Percentiles rank a stretch among this genome's conserved stretches.
Evolutionary conservation across 176 grass and related monocot genomes (phyloP).

Genomic region (Oryza officinalis): DNA sequence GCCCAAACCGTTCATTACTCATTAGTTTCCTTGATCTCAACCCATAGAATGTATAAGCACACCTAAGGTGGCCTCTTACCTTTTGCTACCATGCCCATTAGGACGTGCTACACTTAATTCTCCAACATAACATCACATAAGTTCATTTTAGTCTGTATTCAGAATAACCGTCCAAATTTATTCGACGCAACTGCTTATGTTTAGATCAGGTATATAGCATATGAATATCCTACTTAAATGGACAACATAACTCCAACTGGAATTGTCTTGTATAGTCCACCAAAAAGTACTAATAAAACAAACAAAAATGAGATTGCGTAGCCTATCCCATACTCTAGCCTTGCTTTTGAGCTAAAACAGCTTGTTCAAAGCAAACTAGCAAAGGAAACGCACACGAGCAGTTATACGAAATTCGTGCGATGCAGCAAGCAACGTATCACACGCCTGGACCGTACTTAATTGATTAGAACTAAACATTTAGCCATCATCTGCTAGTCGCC

Average conservation of each 20-base stretch:
- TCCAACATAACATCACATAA: neutral
- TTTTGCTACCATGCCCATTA: neutral
- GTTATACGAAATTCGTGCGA: neutral
- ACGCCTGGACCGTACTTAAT: neutral
- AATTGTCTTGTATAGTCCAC: neutral
- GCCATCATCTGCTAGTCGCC: neutral
- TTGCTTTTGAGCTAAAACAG: neutral
- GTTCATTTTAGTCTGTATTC: neutral
- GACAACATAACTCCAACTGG: neutral
- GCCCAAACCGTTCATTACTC: neutral
- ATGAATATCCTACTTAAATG: neutral
- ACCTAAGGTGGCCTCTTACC: neutral
- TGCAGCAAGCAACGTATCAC: neutral
- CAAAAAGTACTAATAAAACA: neutral
- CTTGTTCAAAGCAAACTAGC: neutral
- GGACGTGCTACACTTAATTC: neutral
- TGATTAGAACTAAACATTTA: neutral
- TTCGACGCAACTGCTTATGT: neutral
- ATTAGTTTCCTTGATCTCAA: slow-evolving; percentile 3
- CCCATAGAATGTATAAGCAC: neutral
- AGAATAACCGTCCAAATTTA: neutral
- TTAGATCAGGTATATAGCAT: neutral
- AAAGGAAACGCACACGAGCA: neutral
- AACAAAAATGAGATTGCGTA: neutral
- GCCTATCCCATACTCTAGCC: neutral